Percentiles rank a stretch among this genome's conserved stretches.
phyloP scores from a whole-genome alignment of 257 asterid species.

The Craterostigma plantagineum region DNA sequence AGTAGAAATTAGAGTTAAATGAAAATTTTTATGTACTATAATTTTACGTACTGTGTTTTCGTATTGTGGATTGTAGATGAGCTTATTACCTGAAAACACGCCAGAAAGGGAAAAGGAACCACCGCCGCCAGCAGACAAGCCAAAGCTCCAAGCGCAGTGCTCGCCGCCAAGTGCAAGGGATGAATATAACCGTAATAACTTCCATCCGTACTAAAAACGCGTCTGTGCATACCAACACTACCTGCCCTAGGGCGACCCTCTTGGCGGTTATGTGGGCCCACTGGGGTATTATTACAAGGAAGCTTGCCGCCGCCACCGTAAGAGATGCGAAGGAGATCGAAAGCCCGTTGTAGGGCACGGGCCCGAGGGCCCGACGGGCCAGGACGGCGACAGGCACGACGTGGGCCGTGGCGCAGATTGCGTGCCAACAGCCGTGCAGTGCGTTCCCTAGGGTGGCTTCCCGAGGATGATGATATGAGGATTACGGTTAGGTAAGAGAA shows the following conservation, averaged over 20 bases:
- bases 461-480: conserved; percentile 25
- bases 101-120: conserved; percentile 36
- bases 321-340: conserved; percentile 10
- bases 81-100: conserved; percentile 33
- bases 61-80: no score
- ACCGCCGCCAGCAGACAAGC: conserved; percentile 35
- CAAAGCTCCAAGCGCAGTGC: conserved; percentile 31
- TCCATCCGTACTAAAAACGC: conserved; percentile 8
- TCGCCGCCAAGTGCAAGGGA: conserved; percentile 35
- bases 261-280: conserved; percentile 28
- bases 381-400: conserved; percentile 33
- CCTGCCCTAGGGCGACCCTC: conserved; percentile 49
- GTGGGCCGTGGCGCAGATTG: conserved; percentile 27
- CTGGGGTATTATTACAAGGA: conserved; percentile 36
- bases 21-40: no score
- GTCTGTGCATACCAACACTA: conserved; percentile 30
- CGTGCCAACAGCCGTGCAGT: conserved; percentile 42
- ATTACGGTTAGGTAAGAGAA: conserved; percentile 40
- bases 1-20: no score
- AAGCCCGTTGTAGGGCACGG: conserved; percentile 3
- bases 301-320: conserved; percentile 19
- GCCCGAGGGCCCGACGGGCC: conserved; percentile 13
- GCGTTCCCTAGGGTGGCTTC: conserved; percentile 42
- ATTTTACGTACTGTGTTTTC: no score
- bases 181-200: conserved; percentile 11